Evolutionary conservation across 1,284 basidiomycete species (phyloP).

Genomic region (Ustilago tritici): DNA sequence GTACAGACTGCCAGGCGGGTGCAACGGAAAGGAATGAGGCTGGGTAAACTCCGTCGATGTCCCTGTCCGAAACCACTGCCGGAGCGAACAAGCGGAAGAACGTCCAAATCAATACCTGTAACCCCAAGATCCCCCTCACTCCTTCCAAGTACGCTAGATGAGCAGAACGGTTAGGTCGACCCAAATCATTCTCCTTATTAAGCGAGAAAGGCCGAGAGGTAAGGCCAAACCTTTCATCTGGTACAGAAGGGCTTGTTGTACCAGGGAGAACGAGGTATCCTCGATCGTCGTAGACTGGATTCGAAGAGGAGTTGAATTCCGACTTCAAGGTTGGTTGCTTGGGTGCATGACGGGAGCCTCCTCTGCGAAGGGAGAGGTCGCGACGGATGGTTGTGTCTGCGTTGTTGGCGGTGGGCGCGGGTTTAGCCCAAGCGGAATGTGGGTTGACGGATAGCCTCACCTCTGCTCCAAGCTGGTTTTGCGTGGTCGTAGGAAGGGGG

Average conservation of each 20-base stretch:
- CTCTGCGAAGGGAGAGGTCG: conserved; percentile 23
- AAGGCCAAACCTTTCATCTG: conserved; percentile 32
- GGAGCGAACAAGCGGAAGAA: conserved; percentile 63
- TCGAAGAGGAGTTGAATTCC: conserved; percentile 14
- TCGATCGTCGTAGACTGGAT: conserved; percentile 19
- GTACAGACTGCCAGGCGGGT: conserved; percentile 44
- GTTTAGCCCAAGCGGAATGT: conserved; percentile 11
- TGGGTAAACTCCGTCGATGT: conserved; percentile 47
- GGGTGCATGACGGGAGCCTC: not conserved
- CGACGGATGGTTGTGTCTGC: conserved; percentile 4
- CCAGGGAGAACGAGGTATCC: conserved; percentile 38
- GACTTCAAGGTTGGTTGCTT: conserved; percentile 16
- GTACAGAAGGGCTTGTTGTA: not conserved
- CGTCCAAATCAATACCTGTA: conserved; percentile 57
- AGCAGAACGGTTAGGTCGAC: conserved; percentile 15
- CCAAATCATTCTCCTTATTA: conserved; percentile 41
- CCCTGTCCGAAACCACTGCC: conserved; percentile 52
- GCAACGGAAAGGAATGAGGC: conserved; percentile 28
- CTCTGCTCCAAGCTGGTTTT: not conserved
- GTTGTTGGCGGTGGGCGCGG: not conserved
- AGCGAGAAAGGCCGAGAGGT: conserved; percentile 24
- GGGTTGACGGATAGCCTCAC: conserved; percentile 28
- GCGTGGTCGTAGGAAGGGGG: not conserved
- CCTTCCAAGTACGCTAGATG: conserved; percentile 50
- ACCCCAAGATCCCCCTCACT: conserved; percentile 47